Base-by-base conservation (phyloP, 495 filamentous ascomycete genomes). In the Letharia columbiana region DNA sequence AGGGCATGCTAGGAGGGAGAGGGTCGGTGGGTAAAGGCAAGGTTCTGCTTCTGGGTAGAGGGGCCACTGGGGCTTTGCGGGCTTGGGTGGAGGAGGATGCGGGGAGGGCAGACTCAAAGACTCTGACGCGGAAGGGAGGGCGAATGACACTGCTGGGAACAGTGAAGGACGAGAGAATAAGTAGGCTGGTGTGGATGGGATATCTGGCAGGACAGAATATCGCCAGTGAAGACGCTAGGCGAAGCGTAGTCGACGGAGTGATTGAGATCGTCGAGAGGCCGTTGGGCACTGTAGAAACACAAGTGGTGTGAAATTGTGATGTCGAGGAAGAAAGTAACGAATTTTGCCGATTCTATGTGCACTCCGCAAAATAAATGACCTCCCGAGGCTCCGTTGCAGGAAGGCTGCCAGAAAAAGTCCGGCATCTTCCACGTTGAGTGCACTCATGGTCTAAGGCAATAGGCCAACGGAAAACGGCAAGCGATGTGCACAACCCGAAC, bases 231-330 rank as follows among this genome's bases (percentile, higher is more conserved):
- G 82, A 82, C 9, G 89, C 91, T 39, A 82, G 94, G 67, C 80
- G 84, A 79, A 92, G 83, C 63, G 86, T 98, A 64, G 89, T 96
- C 7, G 88, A 96, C 49, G 94, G 94, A 0, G 80, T 95, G 61
- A 87, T 96, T 83, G 86, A 84, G 64, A 85, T 97, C 77, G 92
- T 93, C 20, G 91, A 92, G 78, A 76, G 94, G 70, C 94, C 94
- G 0, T 83, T 96, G 57, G 93, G 92, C 11, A 95, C 91, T 0
- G 85, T 96, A 11, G 88, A 87, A 35, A 83, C 88, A 63, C 89
- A 87, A 75, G 87, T 95, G 20, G 68, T 81, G 61, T 85, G 61
- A 64, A 18, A 49, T 11, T 17, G 18, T 42, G 47, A 8, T 5
- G 37, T 0, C 8, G 45, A 44, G 18, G 20, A 33, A 7, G 15